These are phyloP conservation scores for Xylaria sp. DNA, from an alignment of 2,329 filamentous ascomycete genomes.

Conservation along the genomic window DNA sequence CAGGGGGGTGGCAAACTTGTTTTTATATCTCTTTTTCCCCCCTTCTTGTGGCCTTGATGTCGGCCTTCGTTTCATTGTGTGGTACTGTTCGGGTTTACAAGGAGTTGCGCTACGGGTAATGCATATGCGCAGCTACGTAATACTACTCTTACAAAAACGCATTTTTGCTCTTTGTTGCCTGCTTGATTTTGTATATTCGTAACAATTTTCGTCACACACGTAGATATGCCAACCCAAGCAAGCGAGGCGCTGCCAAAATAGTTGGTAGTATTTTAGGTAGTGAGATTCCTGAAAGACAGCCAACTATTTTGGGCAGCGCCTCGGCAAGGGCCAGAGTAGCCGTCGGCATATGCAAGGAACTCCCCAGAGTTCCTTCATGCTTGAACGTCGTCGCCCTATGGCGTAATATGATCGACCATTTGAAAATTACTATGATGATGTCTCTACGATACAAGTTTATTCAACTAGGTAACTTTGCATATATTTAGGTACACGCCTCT, in stretches of 20 bases:
- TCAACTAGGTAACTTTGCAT: background rate
- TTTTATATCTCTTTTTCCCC: background rate
- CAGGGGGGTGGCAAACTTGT: slow-evolving; percentile 22
- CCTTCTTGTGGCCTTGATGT: background rate
- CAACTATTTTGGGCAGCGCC: no score
- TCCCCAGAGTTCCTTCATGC: no score
- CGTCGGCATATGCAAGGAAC: no score
- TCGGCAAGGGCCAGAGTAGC: no score
- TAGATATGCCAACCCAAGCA: background rate
- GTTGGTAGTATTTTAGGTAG: no score
- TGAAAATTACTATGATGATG: background rate
- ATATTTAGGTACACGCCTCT: no score
- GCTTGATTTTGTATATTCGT: background rate
- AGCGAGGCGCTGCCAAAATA: no score
- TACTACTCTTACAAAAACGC: slow-evolving; percentile 3
- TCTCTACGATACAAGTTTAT: background rate
- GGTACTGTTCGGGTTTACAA: background rate
- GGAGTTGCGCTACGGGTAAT: slow-evolving; percentile 18
- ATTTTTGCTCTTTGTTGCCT: background rate
- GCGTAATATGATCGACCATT: no score
- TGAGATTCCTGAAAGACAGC: no score
- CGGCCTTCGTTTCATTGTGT: slow-evolving; percentile 2
- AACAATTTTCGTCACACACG: background rate
- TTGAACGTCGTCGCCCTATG: no score
- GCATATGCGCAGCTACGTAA: slow-evolving; percentile 21